Percentiles rank a stretch among this genome's conserved stretches.
Conservation (phyloP, 768 basidiomycete genomes). For the Rhizopogon vinicolor region DNA sequence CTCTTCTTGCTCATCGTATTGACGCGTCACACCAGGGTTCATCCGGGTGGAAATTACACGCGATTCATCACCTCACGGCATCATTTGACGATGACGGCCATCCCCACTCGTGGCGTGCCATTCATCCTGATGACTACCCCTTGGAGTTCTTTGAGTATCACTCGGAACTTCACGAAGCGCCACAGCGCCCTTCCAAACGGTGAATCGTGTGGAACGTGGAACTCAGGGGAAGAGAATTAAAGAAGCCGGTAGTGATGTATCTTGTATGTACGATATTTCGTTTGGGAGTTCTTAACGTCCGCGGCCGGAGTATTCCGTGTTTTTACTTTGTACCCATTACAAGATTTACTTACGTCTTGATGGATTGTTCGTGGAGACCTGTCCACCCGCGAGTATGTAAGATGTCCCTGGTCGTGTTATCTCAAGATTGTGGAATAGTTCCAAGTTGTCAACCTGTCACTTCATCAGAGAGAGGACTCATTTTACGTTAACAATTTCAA, state of each 20-base stretch:
- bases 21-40: background rate
- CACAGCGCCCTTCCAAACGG: background rate
- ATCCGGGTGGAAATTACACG: background rate
- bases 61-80: background rate
- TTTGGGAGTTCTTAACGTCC: background rate
- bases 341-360: background rate
- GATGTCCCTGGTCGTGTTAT: background rate
- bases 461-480: too few species aligned
- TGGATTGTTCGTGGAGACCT: background rate
- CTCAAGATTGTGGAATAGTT: background rate
- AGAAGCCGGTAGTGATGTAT: background rate
- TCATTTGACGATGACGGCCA: constrained; percentile 35
- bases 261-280: background rate
- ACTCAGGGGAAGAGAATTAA: background rate
- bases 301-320: background rate
- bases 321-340: background rate
- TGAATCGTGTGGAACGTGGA: background rate
- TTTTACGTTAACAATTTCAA: too few species aligned
- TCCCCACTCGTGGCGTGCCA: constrained; percentile 57
- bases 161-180: background rate
- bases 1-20: background rate
- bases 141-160: constrained; percentile 31
- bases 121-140: constrained; percentile 54
- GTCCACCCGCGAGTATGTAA: too few species aligned
- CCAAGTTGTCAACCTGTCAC: background rate